Conservation (phyloP, 164 flowering plant species). For the Taxillus chinensis region DNA sequence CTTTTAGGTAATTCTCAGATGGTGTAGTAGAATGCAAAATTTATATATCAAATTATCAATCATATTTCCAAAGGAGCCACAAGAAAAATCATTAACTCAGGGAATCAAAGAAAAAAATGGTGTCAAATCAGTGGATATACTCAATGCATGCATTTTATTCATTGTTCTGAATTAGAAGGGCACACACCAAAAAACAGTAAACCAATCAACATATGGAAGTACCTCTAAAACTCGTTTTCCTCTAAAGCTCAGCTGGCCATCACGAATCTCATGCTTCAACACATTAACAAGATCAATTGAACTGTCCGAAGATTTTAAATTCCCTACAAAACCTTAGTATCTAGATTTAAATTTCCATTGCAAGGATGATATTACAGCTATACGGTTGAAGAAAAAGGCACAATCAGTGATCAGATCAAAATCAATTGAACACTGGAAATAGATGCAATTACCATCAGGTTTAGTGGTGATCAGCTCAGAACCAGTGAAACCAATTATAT, state of each 20-base stretch:
- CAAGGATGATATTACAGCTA: not conserved
- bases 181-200: too few relatives aligned
- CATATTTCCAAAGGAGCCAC: too few relatives aligned
- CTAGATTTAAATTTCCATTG: not conserved
- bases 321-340: slow-evolving; percentile 33
- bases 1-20: too few relatives aligned
- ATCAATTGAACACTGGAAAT: not conserved
- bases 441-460: slow-evolving; percentile 49
- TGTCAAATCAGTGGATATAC: too few relatives aligned
- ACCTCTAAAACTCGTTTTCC: slow-evolving; percentile 92
- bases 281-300: slow-evolving; percentile 78
- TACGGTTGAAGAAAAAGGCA: not conserved
- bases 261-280: slow-evolving; percentile 86
- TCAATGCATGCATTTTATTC: too few relatives aligned
- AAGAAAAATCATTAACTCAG: too few relatives aligned
- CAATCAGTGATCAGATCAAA: not conserved
- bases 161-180: too few relatives aligned
- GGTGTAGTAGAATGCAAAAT: too few relatives aligned
- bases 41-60: too few relatives aligned
- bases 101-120: too few relatives aligned
- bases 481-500: slow-evolving; percentile 63
- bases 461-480: slow-evolving; percentile 56
- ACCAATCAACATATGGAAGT: slow-evolving; percentile 5
- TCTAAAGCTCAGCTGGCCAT: slow-evolving; percentile 87
- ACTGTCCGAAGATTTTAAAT: slow-evolving; percentile 64